A percentile compares a stretch with the other conserved stretches of the same genome.
phyloP scores from a whole-genome alignment of 164 flowering plant species.

The Liquidambar formosana region DNA sequence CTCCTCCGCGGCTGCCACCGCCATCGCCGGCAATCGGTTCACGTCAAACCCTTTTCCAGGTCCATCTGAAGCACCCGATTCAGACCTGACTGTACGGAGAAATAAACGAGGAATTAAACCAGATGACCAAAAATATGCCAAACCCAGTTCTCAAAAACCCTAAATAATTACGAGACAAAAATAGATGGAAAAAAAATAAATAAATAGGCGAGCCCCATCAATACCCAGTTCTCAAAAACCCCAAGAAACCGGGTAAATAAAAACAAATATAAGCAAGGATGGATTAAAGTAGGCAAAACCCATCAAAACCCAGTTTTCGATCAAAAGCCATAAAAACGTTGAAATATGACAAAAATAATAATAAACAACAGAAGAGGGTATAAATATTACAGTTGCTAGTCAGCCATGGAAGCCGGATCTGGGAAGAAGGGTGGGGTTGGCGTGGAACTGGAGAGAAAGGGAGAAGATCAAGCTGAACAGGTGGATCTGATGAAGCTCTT shows the following conservation, averaged over 20 bases:
- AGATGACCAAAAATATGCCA: no score
- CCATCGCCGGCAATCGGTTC: slow-evolving; percentile 36
- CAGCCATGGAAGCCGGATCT: slow-evolving; percentile 39
- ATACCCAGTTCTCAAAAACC: no score
- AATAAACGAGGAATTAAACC: no score
- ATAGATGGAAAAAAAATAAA: no score
- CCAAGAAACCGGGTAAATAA: no score
- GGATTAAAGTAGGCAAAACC: no score
- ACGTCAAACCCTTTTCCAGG: slow-evolving; percentile 45
- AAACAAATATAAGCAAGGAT: no score
- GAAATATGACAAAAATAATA: not conserved
- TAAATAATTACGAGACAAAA: no score
- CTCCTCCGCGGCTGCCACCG: slow-evolving; percentile 22
- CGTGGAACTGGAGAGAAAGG: slow-evolving; percentile 36
- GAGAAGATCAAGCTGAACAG: slow-evolving; percentile 43
- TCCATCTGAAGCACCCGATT: slow-evolving; percentile 35
- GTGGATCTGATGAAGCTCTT: slow-evolving; percentile 22
- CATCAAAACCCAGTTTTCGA: slow-evolving; percentile 2
- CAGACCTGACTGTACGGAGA: slow-evolving; percentile 13
- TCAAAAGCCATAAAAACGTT: not conserved
- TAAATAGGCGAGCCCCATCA: no score
- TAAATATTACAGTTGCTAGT: slow-evolving; percentile 22
- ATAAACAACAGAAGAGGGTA: not conserved
- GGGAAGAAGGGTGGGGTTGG: slow-evolving; percentile 17
- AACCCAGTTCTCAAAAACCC: no score